phyloP scores from a whole-genome alignment of 2,329 filamentous ascomycete species.

The Colletotrichum magnum region DNA sequence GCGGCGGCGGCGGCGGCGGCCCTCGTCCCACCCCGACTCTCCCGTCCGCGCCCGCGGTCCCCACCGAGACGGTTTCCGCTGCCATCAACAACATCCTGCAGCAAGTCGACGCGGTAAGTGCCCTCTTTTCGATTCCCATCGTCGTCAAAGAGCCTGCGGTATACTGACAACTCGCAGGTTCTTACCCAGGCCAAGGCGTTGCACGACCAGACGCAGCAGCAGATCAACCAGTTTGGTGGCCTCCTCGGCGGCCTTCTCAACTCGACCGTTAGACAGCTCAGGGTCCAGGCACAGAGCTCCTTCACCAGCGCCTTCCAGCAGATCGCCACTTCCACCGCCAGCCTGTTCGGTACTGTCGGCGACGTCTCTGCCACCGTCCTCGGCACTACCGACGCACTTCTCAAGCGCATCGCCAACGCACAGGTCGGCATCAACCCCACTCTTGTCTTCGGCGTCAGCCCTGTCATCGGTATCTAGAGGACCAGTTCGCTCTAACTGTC shows the following conservation, averaged over 20 bases:
- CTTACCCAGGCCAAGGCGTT: background rate
- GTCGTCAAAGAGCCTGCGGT: no score
- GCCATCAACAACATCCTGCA: slow-evolving; percentile 7
- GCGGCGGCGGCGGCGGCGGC: background rate
- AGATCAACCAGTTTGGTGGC: slow-evolving; percentile 13
- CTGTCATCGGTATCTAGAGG: slow-evolving; percentile 6
- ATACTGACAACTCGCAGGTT: background rate
- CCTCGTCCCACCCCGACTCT: background rate
- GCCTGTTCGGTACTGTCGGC: background rate
- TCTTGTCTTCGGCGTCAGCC: slow-evolving; percentile 8
- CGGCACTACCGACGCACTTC: background rate
- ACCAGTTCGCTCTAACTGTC: background rate
- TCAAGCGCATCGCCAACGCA: slow-evolving; percentile 13
- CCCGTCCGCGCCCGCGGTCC: background rate
- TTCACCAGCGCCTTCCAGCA: slow-evolving; percentile 12
- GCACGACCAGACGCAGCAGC: slow-evolving; percentile 7
- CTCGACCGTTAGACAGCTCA: background rate
- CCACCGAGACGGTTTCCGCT: background rate
- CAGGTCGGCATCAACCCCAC: slow-evolving; percentile 1
- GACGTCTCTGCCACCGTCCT: background rate
- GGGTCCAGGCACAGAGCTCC: background rate
- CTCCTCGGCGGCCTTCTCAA: slow-evolving; percentile 4
- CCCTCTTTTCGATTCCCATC: background rate
- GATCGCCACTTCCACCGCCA: background rate
- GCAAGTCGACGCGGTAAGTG: background rate